These are phyloP conservation scores for Ramalina peruviana DNA, from an alignment of 495 filamentous ascomycete species.

Conservation along the genomic window DNA sequence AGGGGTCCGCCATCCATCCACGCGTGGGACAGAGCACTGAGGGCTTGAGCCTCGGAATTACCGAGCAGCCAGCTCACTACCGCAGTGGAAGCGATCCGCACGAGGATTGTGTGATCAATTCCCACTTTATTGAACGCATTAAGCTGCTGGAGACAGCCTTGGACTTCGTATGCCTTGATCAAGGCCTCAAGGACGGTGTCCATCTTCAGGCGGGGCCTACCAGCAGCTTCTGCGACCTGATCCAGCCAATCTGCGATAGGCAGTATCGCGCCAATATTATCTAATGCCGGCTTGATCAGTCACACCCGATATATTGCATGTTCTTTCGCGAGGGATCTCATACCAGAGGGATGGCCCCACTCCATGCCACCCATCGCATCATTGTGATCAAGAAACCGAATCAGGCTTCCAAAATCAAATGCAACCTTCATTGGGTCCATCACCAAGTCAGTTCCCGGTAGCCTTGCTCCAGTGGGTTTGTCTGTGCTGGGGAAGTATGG, in stretches of 20 bases:
- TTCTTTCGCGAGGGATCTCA: not conserved
- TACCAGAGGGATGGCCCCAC: slow-evolving; percentile 34
- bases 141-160: slow-evolving; percentile 26
- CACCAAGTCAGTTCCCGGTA: slow-evolving; percentile 25
- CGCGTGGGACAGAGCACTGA: slow-evolving; percentile 25
- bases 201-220: slow-evolving; percentile 6
- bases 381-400: slow-evolving; percentile 34
- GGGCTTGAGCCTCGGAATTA: slow-evolving; percentile 19
- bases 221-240: slow-evolving; percentile 7
- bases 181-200: slow-evolving; percentile 14
- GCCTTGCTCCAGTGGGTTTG: slow-evolving; percentile 23
- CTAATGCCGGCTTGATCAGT: slow-evolving; percentile 6
- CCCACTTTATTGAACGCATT: slow-evolving; percentile 30
- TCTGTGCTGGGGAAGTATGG: slow-evolving; percentile 14
- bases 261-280: slow-evolving; percentile 30
- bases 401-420: slow-evolving; percentile 29
- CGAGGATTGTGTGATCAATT: slow-evolving; percentile 33
- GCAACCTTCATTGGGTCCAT: slow-evolving; percentile 28
- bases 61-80: slow-evolving; percentile 27
- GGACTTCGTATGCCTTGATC: slow-evolving; percentile 37
- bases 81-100: slow-evolving; percentile 29
- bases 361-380: slow-evolving; percentile 29
- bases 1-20: slow-evolving; percentile 29
- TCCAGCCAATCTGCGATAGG: slow-evolving; percentile 25
- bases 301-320: not conserved